These are phyloP conservation scores for Bruguiera parviflora DNA, from an alignment of 345 rosid species.

Conservation along the genomic window DNA sequence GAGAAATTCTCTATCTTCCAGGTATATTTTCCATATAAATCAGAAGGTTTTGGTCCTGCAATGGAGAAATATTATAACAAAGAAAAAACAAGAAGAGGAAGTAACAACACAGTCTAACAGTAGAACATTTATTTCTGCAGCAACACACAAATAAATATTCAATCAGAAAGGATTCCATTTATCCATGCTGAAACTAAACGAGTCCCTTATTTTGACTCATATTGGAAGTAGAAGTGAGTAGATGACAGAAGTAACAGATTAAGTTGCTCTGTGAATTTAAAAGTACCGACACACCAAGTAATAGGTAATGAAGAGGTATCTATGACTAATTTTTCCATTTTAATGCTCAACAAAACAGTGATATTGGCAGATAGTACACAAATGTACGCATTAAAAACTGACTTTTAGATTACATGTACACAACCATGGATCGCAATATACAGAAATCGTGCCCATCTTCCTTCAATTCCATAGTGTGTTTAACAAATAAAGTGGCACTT, in stretches of 20 bases:
- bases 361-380: no score
- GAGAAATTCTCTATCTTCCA: constrained; percentile 93
- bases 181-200: not conserved
- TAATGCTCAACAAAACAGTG: no score
- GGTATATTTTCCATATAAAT: constrained; percentile 69
- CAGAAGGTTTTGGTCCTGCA: constrained; percentile 72
- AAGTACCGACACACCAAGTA: no score
- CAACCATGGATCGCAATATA: no score
- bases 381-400: no score
- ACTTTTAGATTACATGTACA: no score
- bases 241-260: no score
- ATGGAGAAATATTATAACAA: constrained; percentile 19
- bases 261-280: no score
- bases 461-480: not conserved
- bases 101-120: not conserved
- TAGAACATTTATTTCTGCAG: not conserved
- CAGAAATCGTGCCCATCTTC: constrained; percentile 61
- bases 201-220: not conserved
- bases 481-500: no score
- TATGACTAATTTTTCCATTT: no score
- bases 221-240: no score
- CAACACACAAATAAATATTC: not conserved
- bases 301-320: no score
- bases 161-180: not conserved
- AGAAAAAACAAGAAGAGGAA: constrained; percentile 10